phyloP scores from a whole-genome alignment of 306 rosid genomes.

The Dryas octopetala region DNA sequence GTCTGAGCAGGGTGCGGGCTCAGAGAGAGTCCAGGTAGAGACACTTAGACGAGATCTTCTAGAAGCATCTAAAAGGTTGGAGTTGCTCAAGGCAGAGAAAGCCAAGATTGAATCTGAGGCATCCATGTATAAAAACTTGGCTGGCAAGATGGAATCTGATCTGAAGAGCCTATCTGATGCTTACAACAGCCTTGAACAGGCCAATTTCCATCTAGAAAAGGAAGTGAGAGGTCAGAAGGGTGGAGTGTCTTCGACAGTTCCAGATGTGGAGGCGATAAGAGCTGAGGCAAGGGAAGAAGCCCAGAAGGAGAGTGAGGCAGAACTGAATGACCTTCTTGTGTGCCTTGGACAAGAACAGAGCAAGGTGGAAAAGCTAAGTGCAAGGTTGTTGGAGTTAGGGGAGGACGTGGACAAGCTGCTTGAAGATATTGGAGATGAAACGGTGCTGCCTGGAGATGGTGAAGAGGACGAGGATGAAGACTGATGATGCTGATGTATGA shows the following conservation, averaged over 20 bases:
- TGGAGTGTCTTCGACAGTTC: slow-evolving; percentile 40
- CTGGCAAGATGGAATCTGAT: slow-evolving; percentile 86
- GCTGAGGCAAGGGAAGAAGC: slow-evolving; percentile 98
- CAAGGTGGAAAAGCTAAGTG: slow-evolving; percentile 71
- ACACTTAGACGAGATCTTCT: slow-evolving; percentile 74
- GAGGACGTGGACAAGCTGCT: slow-evolving; percentile 82
- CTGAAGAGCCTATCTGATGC: slow-evolving; percentile 90
- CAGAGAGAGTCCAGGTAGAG: slow-evolving; percentile 71
- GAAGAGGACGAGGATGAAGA: slow-evolving; percentile 53
- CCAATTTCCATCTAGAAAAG: slow-evolving; percentile 71
- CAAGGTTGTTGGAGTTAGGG: slow-evolving; percentile 84
- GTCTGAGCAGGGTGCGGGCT: slow-evolving; percentile 59
- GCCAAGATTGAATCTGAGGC: slow-evolving; percentile 74
- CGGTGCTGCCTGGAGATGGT: slow-evolving; percentile 47
- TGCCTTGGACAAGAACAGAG: slow-evolving; percentile 99
- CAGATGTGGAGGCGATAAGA: slow-evolving; percentile 71
- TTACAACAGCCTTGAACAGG: slow-evolving; percentile 91
- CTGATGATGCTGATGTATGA: slow-evolving; percentile 7
- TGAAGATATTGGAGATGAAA: slow-evolving; percentile 83
- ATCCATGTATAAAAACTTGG: slow-evolving; percentile 55
- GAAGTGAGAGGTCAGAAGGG: slow-evolving; percentile 58
- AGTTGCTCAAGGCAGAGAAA: slow-evolving; percentile 68
- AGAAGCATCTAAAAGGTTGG: slow-evolving; percentile 72
- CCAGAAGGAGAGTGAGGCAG: slow-evolving; percentile 89
- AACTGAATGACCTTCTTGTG: slow-evolving; percentile 83